Conservation (phyloP, 2,329 filamentous ascomycete genomes). For the Ampelomyces quisqualis region DNA sequence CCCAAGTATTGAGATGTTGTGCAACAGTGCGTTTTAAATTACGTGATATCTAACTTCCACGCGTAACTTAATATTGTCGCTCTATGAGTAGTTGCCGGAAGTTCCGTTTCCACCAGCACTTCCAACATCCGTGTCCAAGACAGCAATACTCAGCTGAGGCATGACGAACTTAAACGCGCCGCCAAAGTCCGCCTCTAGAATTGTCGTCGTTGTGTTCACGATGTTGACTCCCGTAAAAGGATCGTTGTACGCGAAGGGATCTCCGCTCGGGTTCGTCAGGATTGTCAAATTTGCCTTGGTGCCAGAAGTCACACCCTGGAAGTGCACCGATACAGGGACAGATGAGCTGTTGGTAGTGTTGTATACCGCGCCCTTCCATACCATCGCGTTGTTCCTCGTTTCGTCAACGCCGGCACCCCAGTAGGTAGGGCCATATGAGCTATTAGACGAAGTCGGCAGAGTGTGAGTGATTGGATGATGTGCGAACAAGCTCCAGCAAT, state of each 20-base stretch:
- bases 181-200: conserved; percentile 37
- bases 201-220: conserved; percentile 23
- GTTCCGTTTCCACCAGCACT: not conserved
- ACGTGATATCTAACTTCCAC: not conserved
- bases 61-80: too few relatives aligned
- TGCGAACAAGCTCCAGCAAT: conserved; percentile 46
- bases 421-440: conserved; percentile 47
- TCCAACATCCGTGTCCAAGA: conserved; percentile 48
- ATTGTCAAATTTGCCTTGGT: conserved; percentile 44
- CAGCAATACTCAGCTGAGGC: conserved; percentile 58
- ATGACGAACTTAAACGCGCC: conserved; percentile 56
- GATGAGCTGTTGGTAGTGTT: conserved; percentile 46
- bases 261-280: conserved; percentile 44
- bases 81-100: not conserved
- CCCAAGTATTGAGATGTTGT: too few relatives aligned
- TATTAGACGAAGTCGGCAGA: conserved; percentile 44
- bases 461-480: conserved; percentile 49
- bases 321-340: conserved; percentile 28
- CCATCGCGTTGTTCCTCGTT: conserved; percentile 29
- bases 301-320: conserved; percentile 32
- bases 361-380: conserved; percentile 53
- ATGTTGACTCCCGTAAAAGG: conserved; percentile 51
- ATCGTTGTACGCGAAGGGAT: conserved; percentile 48
- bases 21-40: too few relatives aligned
- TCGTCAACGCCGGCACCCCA: conserved; percentile 48